Conservation (phyloP, 1,284 basidiomycete genomes). For the Cryptococcus jaspeensis region DNA sequence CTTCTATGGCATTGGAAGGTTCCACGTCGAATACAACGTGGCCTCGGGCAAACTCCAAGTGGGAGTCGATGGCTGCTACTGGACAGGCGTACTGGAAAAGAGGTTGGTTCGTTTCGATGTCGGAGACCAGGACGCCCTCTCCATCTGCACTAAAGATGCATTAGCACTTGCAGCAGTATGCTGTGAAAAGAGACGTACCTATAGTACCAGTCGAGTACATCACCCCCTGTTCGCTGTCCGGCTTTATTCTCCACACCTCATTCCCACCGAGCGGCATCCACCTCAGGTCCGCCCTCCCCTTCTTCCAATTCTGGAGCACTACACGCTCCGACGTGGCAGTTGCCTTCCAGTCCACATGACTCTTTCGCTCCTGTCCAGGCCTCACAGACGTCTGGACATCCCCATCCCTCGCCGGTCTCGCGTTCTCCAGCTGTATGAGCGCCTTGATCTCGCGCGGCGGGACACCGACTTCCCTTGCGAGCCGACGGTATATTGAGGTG, state of each 20-base stretch:
- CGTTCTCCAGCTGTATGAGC: neutral
- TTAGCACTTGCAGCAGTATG: neutral
- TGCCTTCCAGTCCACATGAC: conserved; percentile 23
- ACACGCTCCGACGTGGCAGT: conserved; percentile 15
- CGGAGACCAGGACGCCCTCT: conserved; percentile 27
- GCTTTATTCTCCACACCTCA: conserved; percentile 43
- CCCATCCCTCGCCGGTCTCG: neutral
- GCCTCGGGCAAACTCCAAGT: conserved; percentile 43
- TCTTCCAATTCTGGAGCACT: conserved; percentile 31
- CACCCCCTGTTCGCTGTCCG: conserved; percentile 30
- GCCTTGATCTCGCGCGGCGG: neutral
- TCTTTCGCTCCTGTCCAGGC: neutral
- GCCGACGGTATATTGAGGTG: conserved; percentile 24
- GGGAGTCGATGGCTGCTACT: conserved; percentile 25
- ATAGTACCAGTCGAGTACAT: conserved; percentile 30
- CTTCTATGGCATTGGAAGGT: conserved; percentile 5
- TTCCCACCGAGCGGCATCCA: conserved; percentile 31
- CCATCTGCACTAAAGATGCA: neutral
- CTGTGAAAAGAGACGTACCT: conserved; percentile 15
- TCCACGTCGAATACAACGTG: conserved; percentile 34
- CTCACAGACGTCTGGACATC: neutral
- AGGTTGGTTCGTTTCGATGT: conserved; percentile 18
- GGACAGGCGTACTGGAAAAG: conserved; percentile 27
- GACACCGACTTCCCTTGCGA: conserved; percentile 9
- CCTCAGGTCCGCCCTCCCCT: conserved; percentile 23